Base-by-base conservation (phyloP, 1,284 basidiomycete genomes). In the Ceratobasidium sp. region DNA sequence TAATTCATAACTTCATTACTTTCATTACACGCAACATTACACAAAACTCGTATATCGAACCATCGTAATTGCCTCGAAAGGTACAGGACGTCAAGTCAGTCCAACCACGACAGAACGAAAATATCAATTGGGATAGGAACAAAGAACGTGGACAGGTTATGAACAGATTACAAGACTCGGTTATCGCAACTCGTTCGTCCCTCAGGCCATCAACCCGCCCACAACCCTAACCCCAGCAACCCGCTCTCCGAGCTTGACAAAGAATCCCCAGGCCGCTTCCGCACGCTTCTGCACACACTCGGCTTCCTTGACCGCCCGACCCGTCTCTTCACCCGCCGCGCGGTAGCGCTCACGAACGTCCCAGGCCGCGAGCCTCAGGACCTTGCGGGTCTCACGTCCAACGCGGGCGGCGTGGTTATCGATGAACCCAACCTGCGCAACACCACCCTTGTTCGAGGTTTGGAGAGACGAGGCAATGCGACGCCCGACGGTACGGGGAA, bases 401-500 rank as follows among this genome's bases (percentile, higher is more conserved):
- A 98, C 84, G 15, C 96, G 84, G 52, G 82, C 83, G 0, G 87
- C 84, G 76, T 98, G 89, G 2, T 82, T 83, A 65, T 90, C 87
- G 17, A 89, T 82, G 76, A 91, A 97, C 32, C 80, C 76, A 25
- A 34, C 34, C 40, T 45, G 27, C 68, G 82, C 81, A 29, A 78
- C 77, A 13, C 76, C 73, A 20, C 79, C 77, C 62, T 79, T 78
- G 13, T 58, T 38, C 27, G 55, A 56, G 54, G 75, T 82, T 71
- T 82, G 75, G 15, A 94, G 82, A 15, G 86, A 83, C 1, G 86
- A 81, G 74, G 84, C 86, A 70, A 93, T 85, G 56, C 92, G 84
- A 68, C 93, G 85, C 1, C 95, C 95, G 69, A 98, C 86, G 35
- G 94, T 98, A 72, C 88, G 85, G n/a, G 97, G 97, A 72, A 99